Evolutionary conservation across 2,329 filamentous ascomycete species (phyloP).

Genomic region (Colletotrichum shisoi): DNA sequence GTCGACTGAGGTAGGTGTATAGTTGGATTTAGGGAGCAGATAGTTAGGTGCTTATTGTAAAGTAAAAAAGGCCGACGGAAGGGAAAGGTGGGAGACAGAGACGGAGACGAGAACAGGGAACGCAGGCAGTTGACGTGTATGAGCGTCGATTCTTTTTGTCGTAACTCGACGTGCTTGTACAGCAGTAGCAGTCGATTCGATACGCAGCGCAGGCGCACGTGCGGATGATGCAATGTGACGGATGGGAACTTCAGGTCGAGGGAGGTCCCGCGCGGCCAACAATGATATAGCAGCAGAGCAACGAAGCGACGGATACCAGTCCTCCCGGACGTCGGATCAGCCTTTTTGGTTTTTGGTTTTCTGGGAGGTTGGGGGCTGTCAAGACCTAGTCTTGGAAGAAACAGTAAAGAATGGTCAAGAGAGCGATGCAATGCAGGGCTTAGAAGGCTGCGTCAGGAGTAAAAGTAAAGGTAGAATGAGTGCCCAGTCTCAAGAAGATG

Average conservation of each 20-base stretch:
- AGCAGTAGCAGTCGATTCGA: slow-evolving; percentile 24
- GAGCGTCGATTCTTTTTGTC: slow-evolving; percentile 6
- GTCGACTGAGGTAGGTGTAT: neutral
- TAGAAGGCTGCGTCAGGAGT: slow-evolving; percentile 7
- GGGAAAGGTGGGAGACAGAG: neutral
- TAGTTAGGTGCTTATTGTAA: neutral
- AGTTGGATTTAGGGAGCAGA: no score
- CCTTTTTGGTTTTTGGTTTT: neutral
- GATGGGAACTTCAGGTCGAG: slow-evolving; percentile 4
- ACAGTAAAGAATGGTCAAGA: neutral
- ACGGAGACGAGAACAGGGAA: neutral
- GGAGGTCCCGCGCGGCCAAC: slow-evolving; percentile 1
- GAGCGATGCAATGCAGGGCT: neutral
- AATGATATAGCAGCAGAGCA: neutral
- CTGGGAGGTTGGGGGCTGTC: no score
- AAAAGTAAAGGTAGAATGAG: neutral
- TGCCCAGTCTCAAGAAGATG: slow-evolving; percentile 1
- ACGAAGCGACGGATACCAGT: neutral
- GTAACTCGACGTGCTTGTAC: slow-evolving; percentile 12
- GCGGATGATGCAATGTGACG: slow-evolving; percentile 15
- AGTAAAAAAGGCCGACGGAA: slow-evolving; percentile 5
- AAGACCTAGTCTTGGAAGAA: neutral
- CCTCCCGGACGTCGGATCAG: neutral
- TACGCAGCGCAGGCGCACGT: slow-evolving; percentile 17
- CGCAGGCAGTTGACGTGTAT: slow-evolving; percentile 8